These are phyloP conservation scores for Cercospora zeae-maydis DNA, from an alignment of 2,329 filamentous ascomycete genomes.

Conservation along the genomic window DNA sequence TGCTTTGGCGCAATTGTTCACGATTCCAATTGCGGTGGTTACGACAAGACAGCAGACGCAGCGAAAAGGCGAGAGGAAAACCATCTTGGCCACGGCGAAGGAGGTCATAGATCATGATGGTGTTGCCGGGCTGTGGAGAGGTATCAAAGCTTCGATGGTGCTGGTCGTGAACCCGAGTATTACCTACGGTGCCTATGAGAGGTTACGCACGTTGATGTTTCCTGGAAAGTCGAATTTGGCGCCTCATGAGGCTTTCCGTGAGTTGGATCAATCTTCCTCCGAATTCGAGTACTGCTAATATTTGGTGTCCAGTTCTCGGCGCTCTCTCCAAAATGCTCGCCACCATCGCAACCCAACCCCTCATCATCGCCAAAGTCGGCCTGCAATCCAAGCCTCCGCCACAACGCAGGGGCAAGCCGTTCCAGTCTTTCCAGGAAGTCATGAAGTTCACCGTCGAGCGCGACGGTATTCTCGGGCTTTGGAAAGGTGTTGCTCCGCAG, in stretches of 20 bases:
- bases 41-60: slow-evolving; percentile 97
- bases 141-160: slow-evolving; percentile 91
- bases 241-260: slow-evolving; percentile 87
- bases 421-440: slow-evolving; percentile 89
- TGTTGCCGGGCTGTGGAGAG: slow-evolving; percentile 84
- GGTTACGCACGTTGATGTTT: slow-evolving; percentile 73
- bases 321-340: slow-evolving; percentile 90
- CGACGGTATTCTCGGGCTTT: slow-evolving; percentile 78
- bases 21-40: slow-evolving; percentile 91
- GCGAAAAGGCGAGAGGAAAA: slow-evolving; percentile 76
- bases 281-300: slow-evolving; percentile 36
- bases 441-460: slow-evolving; percentile 91
- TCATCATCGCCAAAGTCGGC: slow-evolving; percentile 97
- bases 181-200: slow-evolving; percentile 95
- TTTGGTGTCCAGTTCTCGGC: slow-evolving; percentile 61
- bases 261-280: slow-evolving; percentile 41
- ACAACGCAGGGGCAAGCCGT: slow-evolving; percentile 78
- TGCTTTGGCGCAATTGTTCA: slow-evolving; percentile 89
- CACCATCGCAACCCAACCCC: slow-evolving; percentile 85
- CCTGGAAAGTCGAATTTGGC: slow-evolving; percentile 71
- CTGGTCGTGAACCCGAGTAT: slow-evolving; percentile 95
- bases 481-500: slow-evolving; percentile 95
- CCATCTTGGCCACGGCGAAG: slow-evolving; percentile 77
- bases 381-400: slow-evolving; percentile 90
- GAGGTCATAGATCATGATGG: slow-evolving; percentile 93